These are phyloP conservation scores for Forsythia viridissima DNA, from an alignment of 257 asterid genomes.

Conservation along the genomic window DNA sequence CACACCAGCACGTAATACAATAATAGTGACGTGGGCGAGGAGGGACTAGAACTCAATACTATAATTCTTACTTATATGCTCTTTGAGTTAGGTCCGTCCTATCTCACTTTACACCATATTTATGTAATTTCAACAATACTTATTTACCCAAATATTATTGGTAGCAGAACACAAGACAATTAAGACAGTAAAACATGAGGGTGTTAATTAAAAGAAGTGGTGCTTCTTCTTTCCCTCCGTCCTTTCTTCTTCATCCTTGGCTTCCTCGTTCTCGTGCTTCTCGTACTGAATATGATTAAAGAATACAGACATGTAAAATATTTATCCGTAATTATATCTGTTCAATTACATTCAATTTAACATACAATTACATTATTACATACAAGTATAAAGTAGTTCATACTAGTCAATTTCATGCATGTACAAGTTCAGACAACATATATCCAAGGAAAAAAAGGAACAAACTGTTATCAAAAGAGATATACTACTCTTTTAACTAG, in stretches of 20 bases:
- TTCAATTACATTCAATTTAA: not conserved
- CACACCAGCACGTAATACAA: no score
- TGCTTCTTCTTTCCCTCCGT: conserved; percentile 57
- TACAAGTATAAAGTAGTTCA: no score
- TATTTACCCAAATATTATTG: no score
- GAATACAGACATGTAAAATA: not conserved
- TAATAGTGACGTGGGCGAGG: not conserved
- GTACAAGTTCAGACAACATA: no score
- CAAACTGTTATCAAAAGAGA: no score
- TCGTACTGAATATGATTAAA: conserved; percentile 46
- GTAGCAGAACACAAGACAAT: no score
- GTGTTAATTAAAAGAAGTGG: conserved; percentile 40
- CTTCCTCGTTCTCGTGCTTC: conserved; percentile 72
- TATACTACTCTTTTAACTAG: no score
- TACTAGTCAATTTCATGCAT: no score
- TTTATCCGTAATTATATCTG: no score
- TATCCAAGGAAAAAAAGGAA: no score
- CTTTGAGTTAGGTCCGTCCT: not conserved
- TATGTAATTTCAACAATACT: not conserved
- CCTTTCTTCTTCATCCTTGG: conserved; percentile 47
- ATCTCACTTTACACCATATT: not conserved
- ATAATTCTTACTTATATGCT: not conserved
- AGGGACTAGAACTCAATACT: not conserved
- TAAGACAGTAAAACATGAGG: no score
- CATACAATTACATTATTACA: not conserved